phyloP scores from a whole-genome alignment of 2,329 filamentous ascomycete genomes.

The Stromatinia cepivora region DNA sequence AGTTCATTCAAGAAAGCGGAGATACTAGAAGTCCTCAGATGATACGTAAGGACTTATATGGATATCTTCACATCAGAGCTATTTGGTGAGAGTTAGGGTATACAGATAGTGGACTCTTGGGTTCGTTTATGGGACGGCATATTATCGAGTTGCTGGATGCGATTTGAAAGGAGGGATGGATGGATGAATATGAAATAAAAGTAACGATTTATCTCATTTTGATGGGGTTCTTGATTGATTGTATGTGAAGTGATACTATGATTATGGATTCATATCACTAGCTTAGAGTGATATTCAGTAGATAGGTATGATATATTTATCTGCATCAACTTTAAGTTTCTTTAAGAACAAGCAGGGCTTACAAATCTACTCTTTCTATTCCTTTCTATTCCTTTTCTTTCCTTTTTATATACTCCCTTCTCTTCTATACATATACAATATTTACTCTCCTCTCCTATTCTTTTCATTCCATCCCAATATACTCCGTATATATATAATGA shows the following conservation, averaged over 20 bases:
- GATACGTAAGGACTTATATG: not conserved
- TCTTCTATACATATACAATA: too few relatives aligned
- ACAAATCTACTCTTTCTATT: too few relatives aligned
- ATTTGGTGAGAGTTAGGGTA: conserved; percentile 5
- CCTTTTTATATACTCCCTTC: too few relatives aligned
- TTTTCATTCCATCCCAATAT: too few relatives aligned
- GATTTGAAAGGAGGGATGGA: not conserved
- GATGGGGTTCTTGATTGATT: not conserved
- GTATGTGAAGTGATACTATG: not conserved
- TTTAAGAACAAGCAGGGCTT: too few relatives aligned
- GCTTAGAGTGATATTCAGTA: not conserved
- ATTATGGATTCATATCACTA: not conserved
- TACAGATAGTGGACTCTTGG: conserved; percentile 7
- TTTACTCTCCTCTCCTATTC: too few relatives aligned
- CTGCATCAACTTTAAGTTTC: not conserved
- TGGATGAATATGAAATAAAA: conserved; percentile 13
- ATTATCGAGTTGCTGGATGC: conserved; percentile 1
- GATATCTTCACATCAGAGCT: conserved; percentile 3
- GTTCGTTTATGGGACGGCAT: not conserved
- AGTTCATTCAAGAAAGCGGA: conserved; percentile 8
- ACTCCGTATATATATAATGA: too few relatives aligned
- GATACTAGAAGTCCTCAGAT: conserved; percentile 13
- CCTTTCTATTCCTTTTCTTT: too few relatives aligned
- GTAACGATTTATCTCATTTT: not conserved
- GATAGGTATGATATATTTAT: not conserved